Evolutionary conservation across 352 stramenopile species (phyloP).

Genomic region (Phytopythium cucurbitacearum): DNA sequence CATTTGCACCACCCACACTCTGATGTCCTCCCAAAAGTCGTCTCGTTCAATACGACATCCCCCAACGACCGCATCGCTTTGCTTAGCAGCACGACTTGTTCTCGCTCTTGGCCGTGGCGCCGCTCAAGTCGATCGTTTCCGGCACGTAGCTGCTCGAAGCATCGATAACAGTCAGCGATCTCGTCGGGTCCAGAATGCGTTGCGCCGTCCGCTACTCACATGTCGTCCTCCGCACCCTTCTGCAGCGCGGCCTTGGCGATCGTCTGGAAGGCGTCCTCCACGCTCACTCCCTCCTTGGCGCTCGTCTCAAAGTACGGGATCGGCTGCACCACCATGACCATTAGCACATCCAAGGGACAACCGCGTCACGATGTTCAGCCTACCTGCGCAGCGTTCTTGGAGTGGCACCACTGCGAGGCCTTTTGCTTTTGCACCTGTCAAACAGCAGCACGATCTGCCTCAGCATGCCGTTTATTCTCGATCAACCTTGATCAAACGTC

Average conservation of each 20-base stretch:
- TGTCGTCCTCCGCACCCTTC: constrained; percentile 85
- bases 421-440: constrained; percentile 76
- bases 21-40: not conserved
- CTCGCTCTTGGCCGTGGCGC: constrained; percentile 60
- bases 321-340: constrained; percentile 22
- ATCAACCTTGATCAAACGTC: not conserved
- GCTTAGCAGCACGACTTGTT: constrained; percentile 71
- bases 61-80: not conserved
- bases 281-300: constrained; percentile 96
- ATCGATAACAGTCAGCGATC: constrained; percentile 5
- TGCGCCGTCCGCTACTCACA: constrained; percentile 30
- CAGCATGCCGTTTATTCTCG: not conserved
- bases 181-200: not conserved
- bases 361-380: not conserved
- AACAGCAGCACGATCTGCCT: constrained; percentile 1
- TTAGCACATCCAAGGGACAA: not conserved
- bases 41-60: not conserved
- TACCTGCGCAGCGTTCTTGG: constrained; percentile 77
- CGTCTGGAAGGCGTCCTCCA: constrained; percentile 96
- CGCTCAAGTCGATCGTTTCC: constrained; percentile 83
- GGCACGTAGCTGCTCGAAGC: constrained; percentile 57
- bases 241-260: constrained; percentile 88
- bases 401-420: constrained; percentile 92
- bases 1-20: too few relatives aligned
- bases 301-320: constrained; percentile 98